Conservation (phyloP, 139 green algal genomes). For the Astrephomene gubernaculifera region DNA sequence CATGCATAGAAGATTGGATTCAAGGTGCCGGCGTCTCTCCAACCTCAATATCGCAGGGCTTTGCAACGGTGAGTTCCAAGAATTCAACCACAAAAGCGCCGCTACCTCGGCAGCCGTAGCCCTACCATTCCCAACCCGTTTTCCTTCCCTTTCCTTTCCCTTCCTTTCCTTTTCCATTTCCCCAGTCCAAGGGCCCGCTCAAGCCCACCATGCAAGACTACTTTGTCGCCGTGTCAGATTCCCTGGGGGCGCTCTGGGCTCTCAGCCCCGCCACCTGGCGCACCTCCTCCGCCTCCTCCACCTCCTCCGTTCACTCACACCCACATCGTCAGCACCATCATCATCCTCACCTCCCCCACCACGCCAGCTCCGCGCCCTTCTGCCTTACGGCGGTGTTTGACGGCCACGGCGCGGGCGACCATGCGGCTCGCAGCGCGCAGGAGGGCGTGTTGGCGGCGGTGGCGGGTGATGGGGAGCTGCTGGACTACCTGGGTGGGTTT, state of each 20-base stretch:
- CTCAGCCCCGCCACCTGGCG: background rate
- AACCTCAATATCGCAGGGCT: conserved; percentile 14
- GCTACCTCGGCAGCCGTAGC: too few species aligned
- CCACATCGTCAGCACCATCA: too few species aligned
- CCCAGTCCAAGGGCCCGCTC: conserved; percentile 38
- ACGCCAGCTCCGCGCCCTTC: conserved; percentile 25
- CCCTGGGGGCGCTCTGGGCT: conserved; percentile 8
- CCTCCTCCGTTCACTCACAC: too few species aligned
- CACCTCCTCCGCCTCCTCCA: background rate
- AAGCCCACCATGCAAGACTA: conserved; percentile 43
- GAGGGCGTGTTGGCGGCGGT: conserved; percentile 21
- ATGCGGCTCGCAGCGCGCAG: conserved; percentile 37
- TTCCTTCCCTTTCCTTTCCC: background rate
- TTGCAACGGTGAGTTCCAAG: conserved; percentile 11
- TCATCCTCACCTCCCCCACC: too few species aligned
- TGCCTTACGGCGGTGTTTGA: conserved; percentile 36
- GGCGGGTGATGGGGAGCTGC: background rate
- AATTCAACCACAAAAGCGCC: too few species aligned
- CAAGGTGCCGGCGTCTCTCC: conserved; percentile 2
- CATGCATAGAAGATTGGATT: background rate
- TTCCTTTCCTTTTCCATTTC: background rate
- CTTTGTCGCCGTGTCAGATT: conserved; percentile 17
- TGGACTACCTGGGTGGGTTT: conserved; percentile 24
- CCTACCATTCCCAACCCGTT: background rate
- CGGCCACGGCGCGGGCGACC: conserved; percentile 33